Evolutionary conservation across 2,329 filamentous ascomycete genomes (phyloP).

Genomic region (Plenodomus biglobosus): DNA sequence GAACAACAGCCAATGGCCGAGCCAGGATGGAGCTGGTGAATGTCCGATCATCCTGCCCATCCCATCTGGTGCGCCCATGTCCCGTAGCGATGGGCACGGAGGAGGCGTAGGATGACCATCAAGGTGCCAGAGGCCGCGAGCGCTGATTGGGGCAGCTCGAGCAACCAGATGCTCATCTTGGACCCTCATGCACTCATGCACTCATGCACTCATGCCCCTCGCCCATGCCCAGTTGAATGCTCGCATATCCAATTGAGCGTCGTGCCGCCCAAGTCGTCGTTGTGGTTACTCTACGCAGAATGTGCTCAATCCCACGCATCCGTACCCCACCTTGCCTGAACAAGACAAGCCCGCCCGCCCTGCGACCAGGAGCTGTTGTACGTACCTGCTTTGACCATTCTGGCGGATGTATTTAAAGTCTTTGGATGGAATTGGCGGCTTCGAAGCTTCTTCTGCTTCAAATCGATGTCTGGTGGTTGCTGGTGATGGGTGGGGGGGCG

Average conservation of each 20-base stretch:
- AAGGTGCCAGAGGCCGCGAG: constrained; percentile 24
- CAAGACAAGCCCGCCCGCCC: constrained; percentile 15
- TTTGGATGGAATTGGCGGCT: constrained; percentile 17
- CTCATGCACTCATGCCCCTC: neutral
- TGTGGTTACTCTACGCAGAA: constrained; percentile 49
- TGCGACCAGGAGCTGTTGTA: constrained; percentile 25
- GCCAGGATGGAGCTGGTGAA: no score
- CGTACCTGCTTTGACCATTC: constrained; percentile 98
- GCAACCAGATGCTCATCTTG: constrained; percentile 29
- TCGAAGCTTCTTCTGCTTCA: constrained; percentile 17
- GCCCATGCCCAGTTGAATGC: no score
- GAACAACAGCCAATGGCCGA: no score
- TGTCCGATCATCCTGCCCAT: no score
- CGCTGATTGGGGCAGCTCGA: constrained; percentile 29
- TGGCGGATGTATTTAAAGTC: constrained; percentile 55
- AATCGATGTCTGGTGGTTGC: constrained; percentile 10
- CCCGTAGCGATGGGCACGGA: neutral
- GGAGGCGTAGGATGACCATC: constrained; percentile 24
- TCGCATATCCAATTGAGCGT: constrained; percentile 3
- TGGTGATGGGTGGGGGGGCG: constrained; percentile 12
- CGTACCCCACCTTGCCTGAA: constrained; percentile 44
- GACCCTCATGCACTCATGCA: no score
- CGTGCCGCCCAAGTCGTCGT: constrained; percentile 9
- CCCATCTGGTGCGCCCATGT: no score
- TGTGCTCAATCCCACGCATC: constrained; percentile 61